These are phyloP conservation scores for Fusarium lateritium DNA, from an alignment of 2,329 filamentous ascomycete species.

Conservation along the genomic window DNA sequence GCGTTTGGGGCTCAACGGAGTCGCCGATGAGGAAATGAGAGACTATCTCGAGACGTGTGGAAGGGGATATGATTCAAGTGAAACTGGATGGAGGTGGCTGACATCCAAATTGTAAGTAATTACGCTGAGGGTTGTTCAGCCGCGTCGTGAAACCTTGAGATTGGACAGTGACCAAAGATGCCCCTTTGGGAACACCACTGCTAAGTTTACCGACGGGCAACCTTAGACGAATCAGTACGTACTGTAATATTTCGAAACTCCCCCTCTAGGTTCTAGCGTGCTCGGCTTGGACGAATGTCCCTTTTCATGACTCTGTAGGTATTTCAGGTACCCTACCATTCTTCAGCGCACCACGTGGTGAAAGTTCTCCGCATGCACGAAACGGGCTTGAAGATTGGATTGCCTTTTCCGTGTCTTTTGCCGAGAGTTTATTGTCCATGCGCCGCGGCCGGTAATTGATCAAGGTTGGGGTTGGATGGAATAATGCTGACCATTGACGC, in stretches of 20 bases:
- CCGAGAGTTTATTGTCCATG: constrained; percentile 16
- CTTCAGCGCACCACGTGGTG: constrained; percentile 30
- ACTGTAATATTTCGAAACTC: too few relatives aligned
- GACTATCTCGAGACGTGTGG: background rate
- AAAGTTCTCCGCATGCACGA: constrained; percentile 30
- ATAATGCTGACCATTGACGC: constrained; percentile 17
- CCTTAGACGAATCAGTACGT: constrained; percentile 2
- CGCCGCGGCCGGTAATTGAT: constrained; percentile 35
- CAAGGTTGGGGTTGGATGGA: constrained; percentile 9
- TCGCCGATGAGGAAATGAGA: constrained; percentile 17
- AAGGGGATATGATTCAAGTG: constrained; percentile 26
- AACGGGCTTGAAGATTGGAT: background rate
- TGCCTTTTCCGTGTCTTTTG: constrained; percentile 14
- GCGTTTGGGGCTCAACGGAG: constrained; percentile 21
- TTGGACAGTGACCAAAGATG: constrained; percentile 17
- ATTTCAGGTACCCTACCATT: constrained; percentile 31
- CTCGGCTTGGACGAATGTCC: constrained; percentile 25
- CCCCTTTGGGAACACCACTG: constrained; percentile 14
- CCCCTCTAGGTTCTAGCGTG: constrained; percentile 15
- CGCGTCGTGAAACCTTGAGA: constrained; percentile 8
- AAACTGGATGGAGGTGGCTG: constrained; percentile 11
- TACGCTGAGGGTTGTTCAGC: constrained; percentile 18
- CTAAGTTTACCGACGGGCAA: constrained; percentile 14
- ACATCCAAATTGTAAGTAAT: constrained; percentile 1
- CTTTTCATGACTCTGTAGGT: constrained; percentile 39